Conservation (phyloP, 495 filamentous ascomycete genomes). For the Astrothelium macrocarpum region DNA sequence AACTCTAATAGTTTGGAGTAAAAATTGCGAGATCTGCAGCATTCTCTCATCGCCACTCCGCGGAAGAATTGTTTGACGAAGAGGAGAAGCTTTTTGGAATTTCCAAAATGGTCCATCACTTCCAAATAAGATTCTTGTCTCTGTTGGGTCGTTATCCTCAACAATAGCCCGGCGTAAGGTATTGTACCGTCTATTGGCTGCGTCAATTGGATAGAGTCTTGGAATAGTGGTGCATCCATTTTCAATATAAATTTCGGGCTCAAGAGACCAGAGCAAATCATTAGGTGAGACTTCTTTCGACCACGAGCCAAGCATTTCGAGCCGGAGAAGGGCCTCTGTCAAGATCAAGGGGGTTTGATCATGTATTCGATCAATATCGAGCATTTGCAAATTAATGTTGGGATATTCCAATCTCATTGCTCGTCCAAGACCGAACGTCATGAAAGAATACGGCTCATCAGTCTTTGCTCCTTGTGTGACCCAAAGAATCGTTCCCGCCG, state of each 20-base stretch:
- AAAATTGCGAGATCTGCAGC: neutral
- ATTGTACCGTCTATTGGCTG: neutral
- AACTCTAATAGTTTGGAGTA: neutral
- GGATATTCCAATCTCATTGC: neutral
- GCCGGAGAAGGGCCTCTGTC: neutral
- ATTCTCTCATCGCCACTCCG: neutral
- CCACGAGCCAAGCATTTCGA: neutral
- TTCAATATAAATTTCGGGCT: neutral
- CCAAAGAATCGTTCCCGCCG: neutral
- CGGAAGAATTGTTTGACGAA: neutral
- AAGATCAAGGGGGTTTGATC: neutral
- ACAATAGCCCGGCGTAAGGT: neutral
- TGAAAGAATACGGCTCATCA: neutral
- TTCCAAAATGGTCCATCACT: neutral
- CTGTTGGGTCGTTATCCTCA: neutral
- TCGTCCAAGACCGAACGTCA: neutral
- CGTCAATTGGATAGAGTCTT: neutral
- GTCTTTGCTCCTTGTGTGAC: neutral
- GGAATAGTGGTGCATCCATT: neutral
- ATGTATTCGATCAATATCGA: neutral
- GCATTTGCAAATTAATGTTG: neutral
- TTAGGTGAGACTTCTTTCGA: neutral
- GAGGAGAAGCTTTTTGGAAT: neutral
- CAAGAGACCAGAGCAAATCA: neutral
- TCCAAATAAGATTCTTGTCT: neutral